These are phyloP conservation scores for Pseudozyma flocculosa DNA, from an alignment of 1,284 basidiomycete genomes.

Conservation along the genomic window DNA sequence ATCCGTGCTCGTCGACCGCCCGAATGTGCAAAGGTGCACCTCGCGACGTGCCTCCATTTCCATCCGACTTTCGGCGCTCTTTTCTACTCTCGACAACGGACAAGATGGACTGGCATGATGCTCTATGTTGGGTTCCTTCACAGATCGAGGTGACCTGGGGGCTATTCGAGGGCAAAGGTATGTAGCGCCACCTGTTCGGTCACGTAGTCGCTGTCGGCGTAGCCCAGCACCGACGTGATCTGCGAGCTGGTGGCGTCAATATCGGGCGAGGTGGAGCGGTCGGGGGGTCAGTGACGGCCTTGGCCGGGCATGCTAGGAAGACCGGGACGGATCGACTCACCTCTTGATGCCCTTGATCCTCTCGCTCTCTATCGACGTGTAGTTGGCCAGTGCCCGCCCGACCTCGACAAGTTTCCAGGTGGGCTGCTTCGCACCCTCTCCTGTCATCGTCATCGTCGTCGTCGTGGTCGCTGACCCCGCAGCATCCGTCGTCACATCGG, in stretches of 20 bases:
- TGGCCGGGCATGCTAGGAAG: no score
- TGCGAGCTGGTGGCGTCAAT: slow-evolving; percentile 66
- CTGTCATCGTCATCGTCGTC: not conserved
- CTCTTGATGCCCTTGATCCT: slow-evolving; percentile 72
- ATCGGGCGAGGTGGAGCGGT: not conserved
- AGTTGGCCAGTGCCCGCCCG: slow-evolving; percentile 89
- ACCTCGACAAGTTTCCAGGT: slow-evolving; percentile 79
- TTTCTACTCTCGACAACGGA: no score
- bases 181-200: slow-evolving; percentile 66
- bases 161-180: slow-evolving; percentile 3
- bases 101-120: no score
- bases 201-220: slow-evolving; percentile 93
- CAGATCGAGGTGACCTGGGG: no score
- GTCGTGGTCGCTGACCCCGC: no score
- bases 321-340: no score
- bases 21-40: no score
- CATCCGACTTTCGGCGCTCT: no score
- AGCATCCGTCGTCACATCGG: no score
- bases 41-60: no score
- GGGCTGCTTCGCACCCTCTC: not conserved
- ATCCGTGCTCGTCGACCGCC: no score
- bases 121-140: no score
- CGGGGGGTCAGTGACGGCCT: not conserved
- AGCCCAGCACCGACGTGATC: slow-evolving; percentile 78
- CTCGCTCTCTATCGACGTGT: slow-evolving; percentile 88